phyloP scores from a whole-genome alignment of 1,284 basidiomycete genomes.

The Tylopilus orsonianus region DNA sequence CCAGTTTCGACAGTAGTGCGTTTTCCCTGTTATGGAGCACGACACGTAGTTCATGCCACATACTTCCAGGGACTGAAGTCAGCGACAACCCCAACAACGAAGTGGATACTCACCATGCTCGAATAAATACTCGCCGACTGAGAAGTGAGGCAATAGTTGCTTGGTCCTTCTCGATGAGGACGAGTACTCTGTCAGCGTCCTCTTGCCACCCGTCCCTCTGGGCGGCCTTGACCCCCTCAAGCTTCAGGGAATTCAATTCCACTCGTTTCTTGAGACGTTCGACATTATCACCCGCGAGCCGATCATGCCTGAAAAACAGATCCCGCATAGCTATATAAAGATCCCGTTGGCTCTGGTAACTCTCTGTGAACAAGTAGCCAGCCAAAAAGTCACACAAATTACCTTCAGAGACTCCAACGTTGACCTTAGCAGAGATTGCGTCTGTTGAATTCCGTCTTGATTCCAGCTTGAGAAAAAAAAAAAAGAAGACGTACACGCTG shows the following conservation, averaged over 20 bases:
- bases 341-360: slow-evolving; percentile 74
- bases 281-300: slow-evolving; percentile 80
- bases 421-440: slow-evolving; percentile 57
- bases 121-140: slow-evolving; percentile 77
- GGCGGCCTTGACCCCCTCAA: slow-evolving; percentile 67
- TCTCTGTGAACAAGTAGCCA: slow-evolving; percentile 12
- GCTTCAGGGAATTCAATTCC: slow-evolving; percentile 70
- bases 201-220: slow-evolving; percentile 81
- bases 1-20: slow-evolving; percentile 70
- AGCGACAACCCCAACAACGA: neutral
- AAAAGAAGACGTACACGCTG: slow-evolving; percentile 57
- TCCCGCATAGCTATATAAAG: slow-evolving; percentile 84
- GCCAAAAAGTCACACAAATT: slow-evolving; percentile 7
- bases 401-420: slow-evolving; percentile 79
- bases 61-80: slow-evolving; percentile 42
- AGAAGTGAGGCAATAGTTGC: slow-evolving; percentile 68
- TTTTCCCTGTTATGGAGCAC: slow-evolving; percentile 88
- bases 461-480: neutral
- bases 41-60: slow-evolving; percentile 91
- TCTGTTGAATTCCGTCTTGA: slow-evolving; percentile 36
- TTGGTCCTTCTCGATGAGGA: slow-evolving; percentile 74
- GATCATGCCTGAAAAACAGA: slow-evolving; percentile 80
- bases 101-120: slow-evolving; percentile 62
- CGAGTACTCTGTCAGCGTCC: slow-evolving; percentile 74
- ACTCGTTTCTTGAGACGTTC: slow-evolving; percentile 85